Evolutionary conservation across 805 yeast species (phyloP), one percentile per base, ranked within the genome.

Genomic region (Sporopachydermia lactativora): DNA sequence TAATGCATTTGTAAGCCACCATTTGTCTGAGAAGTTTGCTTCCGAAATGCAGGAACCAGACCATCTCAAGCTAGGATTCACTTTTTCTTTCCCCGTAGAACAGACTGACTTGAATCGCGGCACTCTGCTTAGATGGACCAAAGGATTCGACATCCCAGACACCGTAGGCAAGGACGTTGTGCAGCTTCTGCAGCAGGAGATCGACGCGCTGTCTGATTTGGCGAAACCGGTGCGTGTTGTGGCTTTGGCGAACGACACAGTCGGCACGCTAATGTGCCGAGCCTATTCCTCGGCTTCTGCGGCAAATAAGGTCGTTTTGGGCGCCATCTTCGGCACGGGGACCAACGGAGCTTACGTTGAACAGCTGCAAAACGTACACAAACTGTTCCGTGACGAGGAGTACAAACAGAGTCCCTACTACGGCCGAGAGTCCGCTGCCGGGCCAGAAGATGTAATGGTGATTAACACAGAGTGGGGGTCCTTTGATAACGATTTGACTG

Each of bases 381-480:
- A 92, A 61, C 66, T 88, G 46, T 73, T 75, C n/a, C 66, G 70
- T 2, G 60, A 64, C 24, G 42, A 59, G 4, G 13, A 24, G n/a
- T 24, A 24, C n/a, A 24, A n/a, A 8, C n/a, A 8, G n/a, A 24
- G 13, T 4, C 6, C 8, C 6, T 24, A 24, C 31, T 24, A 24
- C 31, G 31, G 31, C 8, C 8, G 8, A n/a, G 31, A 24, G 8
- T 24, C 31, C n/a, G 8, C 31, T 8, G 31, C n/a, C 31, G 31
- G 31, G n/a, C 13, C 31, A 24, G n/a, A 24, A 8, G 31, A 55
- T 15, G 59, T 70, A 50, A 88, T 88, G 96, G 81, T 85, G 47
- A 71, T 88, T 51, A 88, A 88, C 64, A 88, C 96, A 37, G 98
- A 92, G 62, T 92, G 97, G 96, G 97, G 97, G 47, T 85, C 96